Conservation (phyloP, 495 filamentous ascomycete species). For the Parathielavia appendiculata region DNA sequence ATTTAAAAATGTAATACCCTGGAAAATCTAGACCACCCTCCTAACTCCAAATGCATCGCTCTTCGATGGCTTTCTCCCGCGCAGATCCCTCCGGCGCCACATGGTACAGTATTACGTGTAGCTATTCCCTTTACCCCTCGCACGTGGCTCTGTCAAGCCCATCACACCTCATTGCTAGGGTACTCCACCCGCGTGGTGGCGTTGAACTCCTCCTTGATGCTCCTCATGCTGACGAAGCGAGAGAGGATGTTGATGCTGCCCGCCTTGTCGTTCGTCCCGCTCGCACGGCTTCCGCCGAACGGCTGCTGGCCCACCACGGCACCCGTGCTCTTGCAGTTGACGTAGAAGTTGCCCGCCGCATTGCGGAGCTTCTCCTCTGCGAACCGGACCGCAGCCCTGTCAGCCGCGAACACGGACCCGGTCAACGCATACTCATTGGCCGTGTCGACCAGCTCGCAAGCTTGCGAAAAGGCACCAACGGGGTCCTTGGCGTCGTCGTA, state of each 20-base stretch:
- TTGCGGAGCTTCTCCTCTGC: slow-evolving; percentile 73
- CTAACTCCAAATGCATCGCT: slow-evolving; percentile 5
- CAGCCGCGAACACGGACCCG: slow-evolving; percentile 70
- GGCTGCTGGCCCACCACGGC: slow-evolving; percentile 91
- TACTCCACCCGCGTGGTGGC: slow-evolving; percentile 65
- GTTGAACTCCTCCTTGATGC: slow-evolving; percentile 87
- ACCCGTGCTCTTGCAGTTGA: slow-evolving; percentile 90
- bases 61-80: not conserved
- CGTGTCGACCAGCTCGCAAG: slow-evolving; percentile 54
- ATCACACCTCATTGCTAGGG: slow-evolving; percentile 64
- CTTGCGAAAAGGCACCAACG: slow-evolving; percentile 50
- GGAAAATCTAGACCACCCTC: not conserved
- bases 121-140: too few relatives aligned
- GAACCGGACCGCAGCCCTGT: slow-evolving; percentile 59
- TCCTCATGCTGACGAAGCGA: slow-evolving; percentile 76
- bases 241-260: slow-evolving; percentile 69
- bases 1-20: slow-evolving; percentile 1
- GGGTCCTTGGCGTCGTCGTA: slow-evolving; percentile 60
- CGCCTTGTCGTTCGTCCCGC: slow-evolving; percentile 90
- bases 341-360: slow-evolving; percentile 82
- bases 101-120: not conserved
- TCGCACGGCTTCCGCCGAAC: slow-evolving; percentile 80
- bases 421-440: slow-evolving; percentile 75
- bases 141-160: not conserved
- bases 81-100: not conserved